Conservation (phyloP, 1,139 yeast genomes). For the Pichia sp. region DNA sequence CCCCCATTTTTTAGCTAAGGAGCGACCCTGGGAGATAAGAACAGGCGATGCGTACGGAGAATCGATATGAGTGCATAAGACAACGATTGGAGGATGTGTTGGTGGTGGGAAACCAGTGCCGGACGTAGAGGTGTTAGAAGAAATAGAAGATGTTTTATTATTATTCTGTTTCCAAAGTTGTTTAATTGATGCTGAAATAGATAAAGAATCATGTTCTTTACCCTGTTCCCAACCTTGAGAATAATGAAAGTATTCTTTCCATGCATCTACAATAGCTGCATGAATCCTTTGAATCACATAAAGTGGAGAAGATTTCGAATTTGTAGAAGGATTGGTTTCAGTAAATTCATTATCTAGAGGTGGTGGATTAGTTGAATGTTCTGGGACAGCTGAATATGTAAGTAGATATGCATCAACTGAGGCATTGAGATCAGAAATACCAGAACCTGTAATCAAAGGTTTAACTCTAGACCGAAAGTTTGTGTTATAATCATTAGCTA, state of each 20-base stretch:
- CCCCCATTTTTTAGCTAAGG: conserved; percentile 53
- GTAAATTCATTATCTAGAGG: conserved; percentile 12
- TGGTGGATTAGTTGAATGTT: conserved; percentile 15
- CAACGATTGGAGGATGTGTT: conserved; percentile 52
- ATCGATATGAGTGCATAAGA: conserved; percentile 56
- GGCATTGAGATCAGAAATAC: conserved; percentile 71
- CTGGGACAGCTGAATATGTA: conserved; percentile 63
- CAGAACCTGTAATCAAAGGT: conserved; percentile 67
- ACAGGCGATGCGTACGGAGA: conserved; percentile 54
- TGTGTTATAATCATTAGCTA: conserved; percentile 45
- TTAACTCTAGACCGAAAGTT: conserved; percentile 48
- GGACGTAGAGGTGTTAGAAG: too few relatives aligned
- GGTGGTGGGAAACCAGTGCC: neutral
- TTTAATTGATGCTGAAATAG: conserved; percentile 50
- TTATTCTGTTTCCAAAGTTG: conserved; percentile 44
- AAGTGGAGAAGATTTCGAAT: conserved; percentile 17
- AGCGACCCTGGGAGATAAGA: conserved; percentile 49
- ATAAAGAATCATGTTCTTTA: conserved; percentile 59
- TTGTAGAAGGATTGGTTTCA: neutral
- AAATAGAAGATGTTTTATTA: too few relatives aligned
- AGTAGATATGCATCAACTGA: conserved; percentile 66
- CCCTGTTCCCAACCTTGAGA: conserved; percentile 53
- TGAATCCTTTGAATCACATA: conserved; percentile 43
- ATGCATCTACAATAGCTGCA: conserved; percentile 59
- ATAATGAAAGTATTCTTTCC: conserved; percentile 60